A percentile compares a stretch with the other conserved stretches of the same genome.
Evolutionary conservation across 1,139 yeast genomes (phyloP).

Genomic region (Magnusiomyces suaveolens): DNA sequence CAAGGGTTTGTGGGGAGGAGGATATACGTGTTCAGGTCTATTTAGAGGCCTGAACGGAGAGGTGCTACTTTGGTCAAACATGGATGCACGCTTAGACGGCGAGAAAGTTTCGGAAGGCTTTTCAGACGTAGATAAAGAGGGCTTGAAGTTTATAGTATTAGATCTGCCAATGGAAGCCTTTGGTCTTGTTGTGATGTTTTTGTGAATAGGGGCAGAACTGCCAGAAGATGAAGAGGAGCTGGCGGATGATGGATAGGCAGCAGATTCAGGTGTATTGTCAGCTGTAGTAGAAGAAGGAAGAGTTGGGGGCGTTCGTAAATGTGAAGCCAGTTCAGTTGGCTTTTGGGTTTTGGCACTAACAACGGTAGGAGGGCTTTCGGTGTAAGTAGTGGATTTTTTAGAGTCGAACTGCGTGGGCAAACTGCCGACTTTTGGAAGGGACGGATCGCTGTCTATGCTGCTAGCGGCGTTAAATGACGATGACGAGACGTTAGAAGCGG

Average conservation of each 20-base stretch:
- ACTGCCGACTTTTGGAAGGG: neutral
- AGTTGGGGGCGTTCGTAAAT: neutral
- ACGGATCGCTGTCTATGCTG: neutral
- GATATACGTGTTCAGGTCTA: constrained; percentile 11
- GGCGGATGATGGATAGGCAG: neutral
- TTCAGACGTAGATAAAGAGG: neutral
- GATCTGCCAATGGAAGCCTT: neutral
- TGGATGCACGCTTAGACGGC: neutral
- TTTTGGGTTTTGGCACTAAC: neutral
- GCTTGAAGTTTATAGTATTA: neutral
- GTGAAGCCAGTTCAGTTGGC: neutral
- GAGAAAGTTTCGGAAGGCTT: neutral
- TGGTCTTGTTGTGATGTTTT: neutral
- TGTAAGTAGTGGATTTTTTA: neutral
- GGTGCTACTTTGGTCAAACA: neutral
- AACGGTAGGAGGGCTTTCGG: neutral
- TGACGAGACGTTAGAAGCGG: neutral
- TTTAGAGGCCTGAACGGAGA: constrained; percentile 11
- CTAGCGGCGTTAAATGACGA: neutral
- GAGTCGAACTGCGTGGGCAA: neutral
- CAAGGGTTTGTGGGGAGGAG: constrained; percentile 7
- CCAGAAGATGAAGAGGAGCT: neutral
- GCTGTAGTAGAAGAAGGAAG: neutral
- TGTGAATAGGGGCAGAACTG: neutral
- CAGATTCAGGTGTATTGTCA: no score